phyloP scores from a whole-genome alignment of 2,329 filamentous ascomycete species.

The Teratosphaeriaceae sp. region DNA sequence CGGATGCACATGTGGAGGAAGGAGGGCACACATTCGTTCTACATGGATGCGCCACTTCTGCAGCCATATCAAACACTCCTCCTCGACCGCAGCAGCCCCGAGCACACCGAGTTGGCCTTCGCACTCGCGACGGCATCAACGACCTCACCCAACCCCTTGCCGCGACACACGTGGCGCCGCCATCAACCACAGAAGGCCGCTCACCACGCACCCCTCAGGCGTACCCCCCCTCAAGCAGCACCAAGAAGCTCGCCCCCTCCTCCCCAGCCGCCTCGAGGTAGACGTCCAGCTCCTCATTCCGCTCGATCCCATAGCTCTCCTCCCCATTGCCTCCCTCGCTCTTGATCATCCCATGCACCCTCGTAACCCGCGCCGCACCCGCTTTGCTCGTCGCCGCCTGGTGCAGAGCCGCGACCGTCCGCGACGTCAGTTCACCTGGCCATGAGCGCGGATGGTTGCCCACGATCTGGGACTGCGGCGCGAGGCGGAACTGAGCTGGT shows the following conservation, averaged over 20 bases:
- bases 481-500: slow-evolving; percentile 63
- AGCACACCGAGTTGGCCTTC: too few relatives aligned
- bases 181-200: too few relatives aligned
- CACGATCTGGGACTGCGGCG: slow-evolving; percentile 54
- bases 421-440: slow-evolving; percentile 56
- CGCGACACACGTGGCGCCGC: too few relatives aligned
- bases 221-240: slow-evolving; percentile 24
- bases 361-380: slow-evolving; percentile 50
- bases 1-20: too few relatives aligned
- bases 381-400: slow-evolving; percentile 55
- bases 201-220: too few relatives aligned
- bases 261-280: slow-evolving; percentile 60
- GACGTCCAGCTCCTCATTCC: slow-evolving; percentile 64
- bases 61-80: too few relatives aligned
- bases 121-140: too few relatives aligned
- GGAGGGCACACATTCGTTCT: too few relatives aligned
- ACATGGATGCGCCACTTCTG: too few relatives aligned
- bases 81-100: too few relatives aligned
- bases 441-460: slow-evolving; percentile 48
- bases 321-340: slow-evolving; percentile 53
- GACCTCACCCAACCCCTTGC: too few relatives aligned
- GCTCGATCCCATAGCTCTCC: slow-evolving; percentile 57
- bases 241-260: slow-evolving; percentile 48
- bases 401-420: slow-evolving; percentile 57
- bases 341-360: slow-evolving; percentile 58